Base-by-base conservation (phyloP, 2,329 filamentous ascomycete genomes). In the Aspergillus eucalypticola region DNA sequence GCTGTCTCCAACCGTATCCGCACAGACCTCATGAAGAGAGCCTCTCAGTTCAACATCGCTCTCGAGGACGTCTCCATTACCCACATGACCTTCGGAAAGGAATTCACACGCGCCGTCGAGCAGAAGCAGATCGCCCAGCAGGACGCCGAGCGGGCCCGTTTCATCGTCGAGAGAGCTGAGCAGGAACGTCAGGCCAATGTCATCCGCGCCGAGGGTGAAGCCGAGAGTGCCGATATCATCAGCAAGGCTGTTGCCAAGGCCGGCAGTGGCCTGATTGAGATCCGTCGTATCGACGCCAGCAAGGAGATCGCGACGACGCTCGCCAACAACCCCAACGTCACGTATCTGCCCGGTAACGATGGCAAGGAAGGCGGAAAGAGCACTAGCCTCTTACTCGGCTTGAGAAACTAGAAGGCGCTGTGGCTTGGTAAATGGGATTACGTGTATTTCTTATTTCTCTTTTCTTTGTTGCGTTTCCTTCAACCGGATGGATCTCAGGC, bases 91-190 rank as follows among this genome's bases (percentile, higher is more conserved):
- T 99, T 99, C 76, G 95, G 95, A 70, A 94, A 94, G 79, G 95
- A 99, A 81, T 99, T 99, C 84, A 99, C 95, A 63, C 91, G 91
- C 79, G 95, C 95, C 66, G 95, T 99, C 72, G 95, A 99, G 83
- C 95, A 99, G 87, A 99, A 99, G 88, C 95, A 99, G 84, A 99
- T 99, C 78, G 95, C 95, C 58, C 95, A 99, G 82, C 95, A 99
- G 81, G 95, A 99, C 75, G 95, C 95, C 65, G 95, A 99, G 85
- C 87, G 95, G 67, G 95, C 95, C 52, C 87, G 95, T 67, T 99
- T 99, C 83, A 96, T 99, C 69, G 95, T 99, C 76, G 95, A 99
- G 86, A 92, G 92, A 78, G 95, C 95, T 62, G 95, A 99, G 86
- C 95, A 99, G 83, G 95, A 99, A 83, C 86, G 95, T 72, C 95